Base-by-base conservation (phyloP, 139 green algal species). In the Ulvella scutata region DNA sequence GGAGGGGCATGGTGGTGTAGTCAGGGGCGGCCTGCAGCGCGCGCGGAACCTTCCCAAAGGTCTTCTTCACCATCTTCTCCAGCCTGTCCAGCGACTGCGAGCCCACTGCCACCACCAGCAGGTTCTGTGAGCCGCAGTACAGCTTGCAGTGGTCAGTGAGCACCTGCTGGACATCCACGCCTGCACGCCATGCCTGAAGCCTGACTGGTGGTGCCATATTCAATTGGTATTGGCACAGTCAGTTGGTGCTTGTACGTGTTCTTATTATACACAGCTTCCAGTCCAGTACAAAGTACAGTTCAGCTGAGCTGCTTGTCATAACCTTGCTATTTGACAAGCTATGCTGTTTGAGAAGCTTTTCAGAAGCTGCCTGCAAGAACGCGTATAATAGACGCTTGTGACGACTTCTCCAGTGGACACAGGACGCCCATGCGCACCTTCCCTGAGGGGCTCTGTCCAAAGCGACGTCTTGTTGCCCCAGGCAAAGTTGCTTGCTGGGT, bases 391-490 rank as follows among this genome's bases (percentile, higher is more conserved):
- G n/a, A n/a, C n/a, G n/a, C n/a, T n/a, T n/a, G n/a, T n/a, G n/a
- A n/a, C n/a, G n/a, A n/a, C n/a, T n/a, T n/a, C n/a, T n/a, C n/a
- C n/a, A n/a, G n/a, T n/a, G n/a, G n/a, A n/a, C n/a, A n/a, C n/a
- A n/a, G n/a, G n/a, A n/a, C 91, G 75, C 20, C 96, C 80, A 37
- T 93, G 79, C 2, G 91, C 35, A 10, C 88, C 89, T 21, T 82
- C 81, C 17, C 74, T 76, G 17, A 21, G 43, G 3, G 90, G 89
- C 29, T 80, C 36, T 3, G 95, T 87, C 75, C 82, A 86, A 73
- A 98, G 82, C 62, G 79, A 90, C 72, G 81, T 81, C 4, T 78
- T 51, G 84, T 98, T 96, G 78, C 93, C 94, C 94, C 93, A 98
- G 28, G 76, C 83, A 83, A 98, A 98, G 72, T 92, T 92, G 75